A percentile compares a stretch with the other conserved stretches of the same genome.
phyloP scores from a whole-genome alignment of 2,329 filamentous ascomycete genomes.

The Chaetomium globosum region DNA sequence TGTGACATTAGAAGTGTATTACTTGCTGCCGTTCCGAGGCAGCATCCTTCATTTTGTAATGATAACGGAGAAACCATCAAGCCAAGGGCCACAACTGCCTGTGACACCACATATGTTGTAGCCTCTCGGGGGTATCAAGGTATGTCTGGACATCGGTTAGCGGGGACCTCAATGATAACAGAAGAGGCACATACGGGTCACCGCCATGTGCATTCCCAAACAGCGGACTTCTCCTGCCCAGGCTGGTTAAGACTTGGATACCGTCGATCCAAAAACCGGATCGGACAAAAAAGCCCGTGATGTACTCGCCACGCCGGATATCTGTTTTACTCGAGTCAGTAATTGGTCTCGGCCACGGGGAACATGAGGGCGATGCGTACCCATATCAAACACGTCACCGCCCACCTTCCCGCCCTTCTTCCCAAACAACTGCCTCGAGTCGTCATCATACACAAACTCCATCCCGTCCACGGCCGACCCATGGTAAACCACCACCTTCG shows the following conservation, averaged over 20 bases:
- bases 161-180: background rate
- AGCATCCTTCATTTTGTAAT: slow-evolving; percentile 46
- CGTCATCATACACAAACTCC: slow-evolving; percentile 91
- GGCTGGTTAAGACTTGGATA: slow-evolving; percentile 84
- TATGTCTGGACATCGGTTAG: slow-evolving; percentile 62
- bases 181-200: slow-evolving; percentile 67
- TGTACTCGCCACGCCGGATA: slow-evolving; percentile 78
- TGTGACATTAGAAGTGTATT: background rate
- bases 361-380: slow-evolving; percentile 46
- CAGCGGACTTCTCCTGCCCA: slow-evolving; percentile 80
- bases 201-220: slow-evolving; percentile 82
- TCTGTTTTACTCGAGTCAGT: slow-evolving; percentile 54
- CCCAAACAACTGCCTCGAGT: slow-evolving; percentile 81
- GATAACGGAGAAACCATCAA: slow-evolving; percentile 84
- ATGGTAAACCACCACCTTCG: slow-evolving; percentile 74
- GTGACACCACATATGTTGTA: slow-evolving; percentile 87
- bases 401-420: slow-evolving; percentile 71
- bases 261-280: slow-evolving; percentile 84
- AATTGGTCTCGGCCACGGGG: background rate
- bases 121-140: slow-evolving; percentile 83
- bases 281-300: slow-evolving; percentile 83
- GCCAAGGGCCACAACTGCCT: slow-evolving; percentile 77
- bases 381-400: slow-evolving; percentile 75
- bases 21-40: background rate
- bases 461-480: slow-evolving; percentile 78